Conservation (phyloP, 352 stramenopile species). For the Pythium brassicae region DNA sequence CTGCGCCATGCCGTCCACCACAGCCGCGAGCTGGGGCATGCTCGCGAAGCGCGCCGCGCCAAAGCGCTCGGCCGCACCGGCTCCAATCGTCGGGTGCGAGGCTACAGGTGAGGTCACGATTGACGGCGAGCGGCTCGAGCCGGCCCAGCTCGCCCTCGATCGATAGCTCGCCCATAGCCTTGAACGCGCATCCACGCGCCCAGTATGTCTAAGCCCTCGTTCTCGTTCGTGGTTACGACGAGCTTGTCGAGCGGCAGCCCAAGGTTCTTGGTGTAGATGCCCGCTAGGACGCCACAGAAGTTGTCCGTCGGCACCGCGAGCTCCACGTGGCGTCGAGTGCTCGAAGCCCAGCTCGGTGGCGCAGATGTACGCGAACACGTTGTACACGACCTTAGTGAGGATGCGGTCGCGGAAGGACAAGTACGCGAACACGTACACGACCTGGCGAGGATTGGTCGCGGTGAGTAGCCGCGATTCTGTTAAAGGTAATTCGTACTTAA, state of each 20-base stretch:
- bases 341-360: conserved; percentile 58
- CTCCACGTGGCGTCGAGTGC: no score
- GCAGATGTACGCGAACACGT: conserved; percentile 98
- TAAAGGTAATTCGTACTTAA: no score
- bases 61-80: conserved; percentile 85
- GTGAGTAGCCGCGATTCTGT: no score
- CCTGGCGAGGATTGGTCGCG: no score
- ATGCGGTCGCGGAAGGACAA: no score
- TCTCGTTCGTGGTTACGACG: conserved; percentile 99
- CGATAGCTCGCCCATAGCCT: conserved; percentile 92
- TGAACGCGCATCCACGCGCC: conserved; percentile 95
- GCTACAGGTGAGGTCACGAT: conserved; percentile 93
- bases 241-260: conserved; percentile 95
- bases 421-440: no score
- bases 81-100: conserved; percentile 95
- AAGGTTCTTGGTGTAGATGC: conserved; percentile 94
- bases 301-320: conserved; percentile 99
- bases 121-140: no score
- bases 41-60: conserved; percentile 56
- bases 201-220: conserved; percentile 92
- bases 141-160: conserved; percentile 87
- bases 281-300: conserved; percentile 98
- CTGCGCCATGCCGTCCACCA: conserved; percentile 96
- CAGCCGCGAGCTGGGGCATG: conserved; percentile 62
- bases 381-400: conserved; percentile 98